These are phyloP conservation scores for Dalechampia spathulata DNA, from an alignment of 441 rosid genomes.

Conservation along the genomic window DNA sequence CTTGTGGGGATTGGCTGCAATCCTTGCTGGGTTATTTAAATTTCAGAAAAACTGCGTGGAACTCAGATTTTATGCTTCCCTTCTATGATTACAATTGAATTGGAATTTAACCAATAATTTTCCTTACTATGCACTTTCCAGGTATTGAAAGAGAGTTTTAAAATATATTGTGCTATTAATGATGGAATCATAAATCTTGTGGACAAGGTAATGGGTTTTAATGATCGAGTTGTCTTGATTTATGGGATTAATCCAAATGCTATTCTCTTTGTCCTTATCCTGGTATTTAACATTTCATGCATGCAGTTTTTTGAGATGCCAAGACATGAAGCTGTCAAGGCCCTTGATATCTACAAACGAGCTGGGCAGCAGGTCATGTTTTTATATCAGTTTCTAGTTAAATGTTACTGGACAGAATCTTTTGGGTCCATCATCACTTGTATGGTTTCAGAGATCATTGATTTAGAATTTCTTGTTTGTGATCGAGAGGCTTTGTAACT, in stretches of 20 bases:
- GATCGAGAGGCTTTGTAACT: background rate
- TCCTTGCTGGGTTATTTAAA: too few relatives aligned
- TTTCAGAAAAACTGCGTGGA: too few relatives aligned
- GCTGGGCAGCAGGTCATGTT: conserved; percentile 44
- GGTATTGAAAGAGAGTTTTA: conserved; percentile 44
- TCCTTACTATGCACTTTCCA: too few relatives aligned
- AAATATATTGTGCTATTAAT: conserved; percentile 34
- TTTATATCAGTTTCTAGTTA: conserved; percentile 8
- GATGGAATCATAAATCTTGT: conserved; percentile 40
- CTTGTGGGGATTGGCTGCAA: too few relatives aligned
- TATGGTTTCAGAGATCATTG: background rate
- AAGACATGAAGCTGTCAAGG: conserved; percentile 33
- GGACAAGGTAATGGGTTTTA: conserved; percentile 33
- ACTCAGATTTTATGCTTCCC: background rate
- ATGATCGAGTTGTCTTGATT: too few relatives aligned
- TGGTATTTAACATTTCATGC: background rate
- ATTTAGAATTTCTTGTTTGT: background rate
- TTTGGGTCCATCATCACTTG: too few relatives aligned
- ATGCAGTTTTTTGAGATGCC: conserved; percentile 47
- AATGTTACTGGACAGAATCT: background rate
- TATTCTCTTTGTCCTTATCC: background rate
- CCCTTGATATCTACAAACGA: conserved; percentile 42
- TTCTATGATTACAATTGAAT: too few relatives aligned
- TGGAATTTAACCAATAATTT: too few relatives aligned
- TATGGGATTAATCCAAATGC: background rate